phyloP scores from a whole-genome alignment of 495 filamentous ascomycete species.

The Ascobolus immersus region DNA sequence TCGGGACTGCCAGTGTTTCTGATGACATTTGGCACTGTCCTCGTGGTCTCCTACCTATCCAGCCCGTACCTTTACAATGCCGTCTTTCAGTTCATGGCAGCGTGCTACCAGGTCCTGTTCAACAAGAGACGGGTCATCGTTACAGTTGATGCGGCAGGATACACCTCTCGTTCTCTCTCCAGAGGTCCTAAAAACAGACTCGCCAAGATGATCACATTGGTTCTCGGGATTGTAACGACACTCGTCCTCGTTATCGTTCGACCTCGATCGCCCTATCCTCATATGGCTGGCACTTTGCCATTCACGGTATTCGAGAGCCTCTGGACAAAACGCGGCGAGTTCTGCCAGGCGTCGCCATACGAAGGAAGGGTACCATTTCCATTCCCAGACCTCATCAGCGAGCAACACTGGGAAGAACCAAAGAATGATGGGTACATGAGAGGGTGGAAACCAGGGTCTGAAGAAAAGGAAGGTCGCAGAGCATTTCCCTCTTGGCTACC shows the following conservation, averaged over 20 bases:
- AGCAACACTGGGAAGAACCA: conserved; percentile 6
- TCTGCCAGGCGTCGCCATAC: conserved; percentile 7
- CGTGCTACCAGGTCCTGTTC: conserved; percentile 1
- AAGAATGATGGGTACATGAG: conserved; percentile 2
- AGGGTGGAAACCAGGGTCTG: conserved; percentile 8
- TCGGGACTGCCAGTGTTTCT: conserved; percentile 19
- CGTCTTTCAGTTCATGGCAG: conserved; percentile 7
- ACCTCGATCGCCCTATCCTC: conserved; percentile 6
- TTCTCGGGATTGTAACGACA: conserved; percentile 1
- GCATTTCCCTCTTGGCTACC: conserved; percentile 5
- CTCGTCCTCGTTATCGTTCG: conserved; percentile 6
- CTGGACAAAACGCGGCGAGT: conserved; percentile 4
- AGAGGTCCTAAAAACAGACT: neutral
- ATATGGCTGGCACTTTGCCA: conserved; percentile 8
- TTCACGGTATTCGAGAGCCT: conserved; percentile 5
- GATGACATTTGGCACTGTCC: conserved; percentile 17
- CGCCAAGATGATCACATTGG: neutral
- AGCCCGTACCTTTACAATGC: conserved; percentile 16
- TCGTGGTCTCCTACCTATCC: conserved; percentile 15
- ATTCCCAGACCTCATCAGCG: conserved; percentile 4
- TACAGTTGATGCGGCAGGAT: neutral
- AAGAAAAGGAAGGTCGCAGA: conserved; percentile 2
- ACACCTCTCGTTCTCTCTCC: neutral
- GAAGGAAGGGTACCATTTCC: conserved; percentile 6
- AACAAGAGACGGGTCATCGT: conserved; percentile 1